Evolutionary conservation across 1,284 basidiomycete species (phyloP).

Genomic region (Cryptococcus sp.): DNA sequence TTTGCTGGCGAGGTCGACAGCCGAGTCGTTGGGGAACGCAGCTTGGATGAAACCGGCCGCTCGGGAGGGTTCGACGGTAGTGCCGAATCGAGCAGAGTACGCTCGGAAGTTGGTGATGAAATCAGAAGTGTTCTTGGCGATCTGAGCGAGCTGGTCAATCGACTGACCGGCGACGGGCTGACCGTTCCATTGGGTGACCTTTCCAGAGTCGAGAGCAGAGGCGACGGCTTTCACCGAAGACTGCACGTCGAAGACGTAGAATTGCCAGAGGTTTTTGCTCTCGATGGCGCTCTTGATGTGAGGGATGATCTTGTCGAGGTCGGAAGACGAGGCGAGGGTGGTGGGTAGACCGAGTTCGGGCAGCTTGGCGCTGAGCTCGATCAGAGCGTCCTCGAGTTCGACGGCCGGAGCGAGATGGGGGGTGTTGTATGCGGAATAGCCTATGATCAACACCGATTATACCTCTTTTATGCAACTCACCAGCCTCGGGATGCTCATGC

Average conservation of each 20-base stretch:
- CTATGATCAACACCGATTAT: constrained; percentile 46
- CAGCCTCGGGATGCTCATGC: constrained; percentile 87
- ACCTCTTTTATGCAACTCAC: constrained; percentile 53
- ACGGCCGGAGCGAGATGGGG: constrained; percentile 83
- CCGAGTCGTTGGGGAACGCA: constrained; percentile 50
- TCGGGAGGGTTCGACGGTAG: constrained; percentile 61
- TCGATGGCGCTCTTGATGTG: constrained; percentile 62
- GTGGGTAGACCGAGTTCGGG: constrained; percentile 65
- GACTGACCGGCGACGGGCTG: constrained; percentile 50
- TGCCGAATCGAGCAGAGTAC: constrained; percentile 62
- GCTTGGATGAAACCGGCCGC: constrained; percentile 62
- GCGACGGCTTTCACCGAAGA: constrained; percentile 41
- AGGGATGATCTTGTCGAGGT: constrained; percentile 61
- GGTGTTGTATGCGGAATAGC: constrained; percentile 79
- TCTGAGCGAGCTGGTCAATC: constrained; percentile 62
- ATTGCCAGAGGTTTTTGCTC: constrained; percentile 75
- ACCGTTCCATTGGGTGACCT: constrained; percentile 50
- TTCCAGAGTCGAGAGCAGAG: constrained; percentile 51
- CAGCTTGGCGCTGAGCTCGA: constrained; percentile 69
- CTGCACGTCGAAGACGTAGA: constrained; percentile 74
- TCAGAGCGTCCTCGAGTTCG: constrained; percentile 76
- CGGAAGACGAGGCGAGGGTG: constrained; percentile 57
- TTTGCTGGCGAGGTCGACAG: constrained; percentile 53
- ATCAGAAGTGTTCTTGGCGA: constrained; percentile 53
- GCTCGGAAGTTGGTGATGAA: constrained; percentile 58